Evolutionary conservation across 1,139 yeast species (phyloP), one percentile per base, ranked within the genome.

Genomic region (Saccharomycopsis hybrid): DNA sequence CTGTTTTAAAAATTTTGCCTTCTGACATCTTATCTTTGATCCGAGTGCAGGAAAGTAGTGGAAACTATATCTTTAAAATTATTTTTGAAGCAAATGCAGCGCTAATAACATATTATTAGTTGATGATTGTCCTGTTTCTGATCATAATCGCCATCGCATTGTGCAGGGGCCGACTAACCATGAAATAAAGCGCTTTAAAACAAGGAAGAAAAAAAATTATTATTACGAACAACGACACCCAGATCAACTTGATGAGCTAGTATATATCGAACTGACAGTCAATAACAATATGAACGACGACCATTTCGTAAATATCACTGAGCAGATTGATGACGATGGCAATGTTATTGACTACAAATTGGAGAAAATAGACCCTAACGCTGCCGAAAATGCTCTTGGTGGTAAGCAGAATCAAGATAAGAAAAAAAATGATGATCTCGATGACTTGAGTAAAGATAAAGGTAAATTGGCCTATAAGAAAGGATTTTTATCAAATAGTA

Each of bases 1-100:
- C 54, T 2, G 49, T 28, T 35, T 41, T 40, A 1, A 41, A 45
- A 11, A 43, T 35, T 27, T 3, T 42, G 27, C 13, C 24, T 30
- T 42, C 32, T 11, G 31, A 27, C 32, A 13, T 42, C 25, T 30
- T 32, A 29, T 24, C 9, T 13, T 70, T 54, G n/a, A n/a, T n/a
- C n/a, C n/a, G n/a, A n/a, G n/a, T n/a, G n/a, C n/a, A n/a, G n/a
- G n/a, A n/a, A n/a, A n/a, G n/a, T n/a, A n/a, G n/a, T n/a, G n/a
- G n/a, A n/a, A n/a, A n/a, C n/a, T n/a, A n/a, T n/a, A n/a, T n/a
- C n/a, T n/a, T n/a, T n/a, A n/a, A n/a, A n/a, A n/a, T n/a, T n/a
- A n/a, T n/a, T n/a, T n/a, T n/a, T n/a, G n/a, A n/a, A n/a, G n/a
- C n/a, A n/a, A n/a, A n/a, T n/a, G n/a, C n/a, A n/a, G n/a, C n/a